These are phyloP conservation scores for Trypanosoma grayi DNA, from an alignment of 208 protist species.

Conservation along the genomic window DNA sequence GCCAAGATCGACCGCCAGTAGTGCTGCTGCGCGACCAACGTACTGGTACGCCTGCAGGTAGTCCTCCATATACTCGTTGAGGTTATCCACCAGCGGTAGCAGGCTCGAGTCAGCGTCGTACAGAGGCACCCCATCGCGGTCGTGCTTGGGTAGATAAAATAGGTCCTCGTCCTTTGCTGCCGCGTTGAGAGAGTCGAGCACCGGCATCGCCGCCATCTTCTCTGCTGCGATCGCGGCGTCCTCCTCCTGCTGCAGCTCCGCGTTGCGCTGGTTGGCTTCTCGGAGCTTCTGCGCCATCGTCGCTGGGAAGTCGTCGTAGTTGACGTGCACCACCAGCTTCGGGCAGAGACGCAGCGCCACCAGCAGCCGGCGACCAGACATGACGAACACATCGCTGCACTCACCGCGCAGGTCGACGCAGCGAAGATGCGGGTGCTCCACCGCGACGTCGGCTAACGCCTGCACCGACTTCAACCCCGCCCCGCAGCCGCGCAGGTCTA, in stretches of 20 bases:
- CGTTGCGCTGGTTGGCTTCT: conserved; percentile 3
- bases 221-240: background rate
- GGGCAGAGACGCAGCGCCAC: conserved; percentile 16
- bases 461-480: conserved; percentile 31
- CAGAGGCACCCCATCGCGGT: conserved; percentile 14
- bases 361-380: conserved; percentile 36
- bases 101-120: conserved; percentile 25
- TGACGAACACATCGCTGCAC: conserved; percentile 34
- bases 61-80: conserved; percentile 47
- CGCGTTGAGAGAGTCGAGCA: conserved; percentile 1
- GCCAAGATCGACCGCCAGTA: conserved; percentile 42
- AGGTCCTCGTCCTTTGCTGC: conserved; percentile 18
- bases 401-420: conserved; percentile 34
- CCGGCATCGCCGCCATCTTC: conserved; percentile 5
- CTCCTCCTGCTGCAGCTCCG: conserved; percentile 10
- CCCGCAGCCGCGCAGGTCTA: conserved; percentile 48
- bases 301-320: conserved; percentile 31
- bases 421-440: conserved; percentile 29
- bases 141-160: conserved; percentile 24
- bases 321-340: conserved; percentile 26
- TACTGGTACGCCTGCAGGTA: conserved; percentile 38
- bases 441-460: conserved; percentile 29
- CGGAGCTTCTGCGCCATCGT: conserved; percentile 25
- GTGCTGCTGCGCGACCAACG: conserved; percentile 33
- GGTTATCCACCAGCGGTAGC: conserved; percentile 19